phyloP scores from a whole-genome alignment of 2,329 filamentous ascomycete genomes.

The Dactylellina sp. region DNA sequence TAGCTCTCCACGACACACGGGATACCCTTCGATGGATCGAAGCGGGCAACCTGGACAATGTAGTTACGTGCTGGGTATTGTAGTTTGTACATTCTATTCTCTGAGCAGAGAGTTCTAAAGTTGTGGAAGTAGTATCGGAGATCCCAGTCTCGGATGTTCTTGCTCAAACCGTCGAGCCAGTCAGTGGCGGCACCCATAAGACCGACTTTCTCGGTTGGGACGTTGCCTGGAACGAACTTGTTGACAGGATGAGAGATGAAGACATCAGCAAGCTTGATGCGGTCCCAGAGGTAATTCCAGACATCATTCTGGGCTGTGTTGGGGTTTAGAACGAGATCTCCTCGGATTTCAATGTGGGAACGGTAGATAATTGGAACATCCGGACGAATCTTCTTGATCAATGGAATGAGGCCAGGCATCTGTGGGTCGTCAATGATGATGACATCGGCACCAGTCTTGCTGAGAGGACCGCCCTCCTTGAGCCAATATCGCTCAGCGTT shows the following conservation, averaged over 20 bases:
- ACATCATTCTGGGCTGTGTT: constrained; percentile 77
- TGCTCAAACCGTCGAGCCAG: constrained; percentile 86
- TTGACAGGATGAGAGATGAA: constrained; percentile 86
- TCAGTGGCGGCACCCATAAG: constrained; percentile 85
- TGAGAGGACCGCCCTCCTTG: constrained; percentile 74
- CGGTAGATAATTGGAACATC: constrained; percentile 82
- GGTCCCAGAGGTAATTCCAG: constrained; percentile 80
- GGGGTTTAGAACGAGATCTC: constrained; percentile 74
- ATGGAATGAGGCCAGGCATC: constrained; percentile 81
- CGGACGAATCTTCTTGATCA: constrained; percentile 78
- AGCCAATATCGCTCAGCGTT: constrained; percentile 83
- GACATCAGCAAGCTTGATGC: constrained; percentile 77
- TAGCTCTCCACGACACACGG: constrained; percentile 81
- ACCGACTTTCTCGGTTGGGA: constrained; percentile 75
- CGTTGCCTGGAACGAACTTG: constrained; percentile 77
- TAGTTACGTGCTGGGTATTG: constrained; percentile 74
- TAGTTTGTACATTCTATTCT: constrained; percentile 72
- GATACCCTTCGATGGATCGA: constrained; percentile 86
- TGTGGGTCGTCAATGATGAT: constrained; percentile 85
- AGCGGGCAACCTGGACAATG: constrained; percentile 83
- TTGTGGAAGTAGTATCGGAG: constrained; percentile 78
- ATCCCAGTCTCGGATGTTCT: constrained; percentile 77
- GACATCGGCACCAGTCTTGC: constrained; percentile 78
- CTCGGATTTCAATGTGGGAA: constrained; percentile 84
- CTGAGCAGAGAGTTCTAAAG: constrained; percentile 74